Base-by-base conservation (phyloP, 2,329 filamentous ascomycete species). In the Aspergillus versicolor region DNA sequence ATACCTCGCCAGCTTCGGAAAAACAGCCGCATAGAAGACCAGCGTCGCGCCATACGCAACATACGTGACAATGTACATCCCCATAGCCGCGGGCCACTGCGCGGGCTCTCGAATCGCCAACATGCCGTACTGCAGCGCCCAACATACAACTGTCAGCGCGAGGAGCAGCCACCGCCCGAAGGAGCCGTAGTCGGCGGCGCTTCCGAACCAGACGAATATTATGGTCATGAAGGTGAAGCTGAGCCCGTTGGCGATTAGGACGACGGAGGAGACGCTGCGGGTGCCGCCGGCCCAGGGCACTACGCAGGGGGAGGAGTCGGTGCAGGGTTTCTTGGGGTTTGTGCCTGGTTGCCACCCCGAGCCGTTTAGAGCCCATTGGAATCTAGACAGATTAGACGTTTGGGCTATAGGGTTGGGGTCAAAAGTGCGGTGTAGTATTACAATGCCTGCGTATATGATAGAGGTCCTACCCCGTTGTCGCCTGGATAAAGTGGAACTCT, bases 391-490 rank as follows among this genome's bases (percentile, higher is more conserved):
- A n/a, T 41, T 6, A 9, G 5, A 11, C 19, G 49, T 8, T 24
- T 4, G 13, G 27, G 27, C 9, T 8, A 30, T 30, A 11, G 27
- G 15, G 6, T 3, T 15, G 6, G 6, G 30, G 19, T 41, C 27
- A 3, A 21, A 21, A 21, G 21, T 21, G 21, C 21, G 27, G 4
- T 15, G 11, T 8, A 17, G 19, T 57, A 65, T 38, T 62, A 72
- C 72, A 77, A 65, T 43, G 74, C 70, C 63, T 73, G 72, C n/a
- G 71, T 72, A 59, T 77, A 77, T 4, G 73, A 74, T 27, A 70
- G 70, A 2, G 74, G 74, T 4, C 75, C 75, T 34, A 78, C 75
- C 3, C 75, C 75, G 62, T 77, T 77, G 52, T 78, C 71, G n/a
- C 70, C 70, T 73, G 22, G 32, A 19, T 11, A 7, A 11, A 15